These are phyloP conservation scores for Wickerhamomyces hampshirensis DNA, from an alignment of 805 yeast species.

Conservation along the genomic window DNA sequence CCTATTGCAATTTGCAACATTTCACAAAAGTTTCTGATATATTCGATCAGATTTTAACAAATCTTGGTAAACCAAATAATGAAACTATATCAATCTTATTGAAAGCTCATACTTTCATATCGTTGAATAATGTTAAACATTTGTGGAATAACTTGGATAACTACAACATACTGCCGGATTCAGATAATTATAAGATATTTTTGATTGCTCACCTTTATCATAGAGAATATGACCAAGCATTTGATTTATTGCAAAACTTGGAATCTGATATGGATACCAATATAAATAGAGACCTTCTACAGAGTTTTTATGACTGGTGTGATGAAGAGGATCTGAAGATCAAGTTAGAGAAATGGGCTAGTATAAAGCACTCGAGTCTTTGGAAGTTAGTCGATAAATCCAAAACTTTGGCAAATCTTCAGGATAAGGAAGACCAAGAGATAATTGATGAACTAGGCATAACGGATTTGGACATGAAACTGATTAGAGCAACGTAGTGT, in stretches of 20 bases:
- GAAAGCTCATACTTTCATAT: slow-evolving; percentile 50
- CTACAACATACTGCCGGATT: slow-evolving; percentile 48
- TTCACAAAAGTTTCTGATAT: slow-evolving; percentile 51
- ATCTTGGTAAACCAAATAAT: slow-evolving; percentile 47
- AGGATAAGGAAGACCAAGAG: slow-evolving; percentile 4
- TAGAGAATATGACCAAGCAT: slow-evolving; percentile 54
- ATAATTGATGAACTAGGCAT: slow-evolving; percentile 13
- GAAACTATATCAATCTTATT: slow-evolving; percentile 66
- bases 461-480: slow-evolving; percentile 8
- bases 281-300: slow-evolving; percentile 39
- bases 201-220: slow-evolving; percentile 67
- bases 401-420: slow-evolving; percentile 2
- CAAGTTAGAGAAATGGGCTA: slow-evolving; percentile 33
- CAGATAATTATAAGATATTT: slow-evolving; percentile 51
- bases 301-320: slow-evolving; percentile 43
- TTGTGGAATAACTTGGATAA: slow-evolving; percentile 54
- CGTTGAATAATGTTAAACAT: slow-evolving; percentile 50
- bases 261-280: slow-evolving; percentile 39
- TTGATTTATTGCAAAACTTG: slow-evolving; percentile 42
- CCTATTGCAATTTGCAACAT: slow-evolving; percentile 56
- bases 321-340: slow-evolving; percentile 14
- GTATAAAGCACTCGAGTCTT: slow-evolving; percentile 23
- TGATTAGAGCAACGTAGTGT: slow-evolving; percentile 8
- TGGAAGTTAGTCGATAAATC: slow-evolving; percentile 34
- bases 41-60: slow-evolving; percentile 55